Base-by-base conservation (phyloP, 441 rosid genomes). In the Corymbia calophylla region DNA sequence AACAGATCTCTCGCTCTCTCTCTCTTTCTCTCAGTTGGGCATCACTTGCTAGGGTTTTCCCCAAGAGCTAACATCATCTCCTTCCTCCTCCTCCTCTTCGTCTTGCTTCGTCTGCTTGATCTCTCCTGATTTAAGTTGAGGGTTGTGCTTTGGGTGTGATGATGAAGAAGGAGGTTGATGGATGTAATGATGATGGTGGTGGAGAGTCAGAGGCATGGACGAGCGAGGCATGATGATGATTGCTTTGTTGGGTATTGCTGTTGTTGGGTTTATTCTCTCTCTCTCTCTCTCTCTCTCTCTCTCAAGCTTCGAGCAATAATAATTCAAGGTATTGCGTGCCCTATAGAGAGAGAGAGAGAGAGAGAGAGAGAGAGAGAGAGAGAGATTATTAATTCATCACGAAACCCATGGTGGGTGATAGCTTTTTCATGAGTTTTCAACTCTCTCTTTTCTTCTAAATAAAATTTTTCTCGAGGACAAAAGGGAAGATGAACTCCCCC, bases 111-210 rank as follows among this genome's bases (percentile, higher is more conserved):
- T 77, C 84, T 77, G 51, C 84, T 77, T 12, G 84, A 77, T 77
- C 84, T 44, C 51, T 77, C 84, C 84, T 23, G 84, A 77, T 77
- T 77, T 77, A 77, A 77, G 84, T 23, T 23, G 84, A 77, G 84
- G 84, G 51, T 23, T 77, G 84, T 77, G 84, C 84, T 77, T 44
- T 39, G 84, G 84, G 84, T 47, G 47, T 77, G 84, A 77, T 77
- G 84, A 77, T 77, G 56, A 44, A 85, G 80, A 62, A 64, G 73
- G 90, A 68, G 86, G 91, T 58, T 87, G 89, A 49, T 87, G 93
- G 92, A 90, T 91, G 92, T 93, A 93, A 95, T 95, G 95, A 95
- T 95, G 96, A 70, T 82, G 89, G 91, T 49, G 91, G 91, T 87
- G 91, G 87, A 90, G 89, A 90, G 94, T 91, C 93, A 92, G 93